Conservation (phyloP, 1,284 basidiomycete species). For the Mycena sp. region DNA sequence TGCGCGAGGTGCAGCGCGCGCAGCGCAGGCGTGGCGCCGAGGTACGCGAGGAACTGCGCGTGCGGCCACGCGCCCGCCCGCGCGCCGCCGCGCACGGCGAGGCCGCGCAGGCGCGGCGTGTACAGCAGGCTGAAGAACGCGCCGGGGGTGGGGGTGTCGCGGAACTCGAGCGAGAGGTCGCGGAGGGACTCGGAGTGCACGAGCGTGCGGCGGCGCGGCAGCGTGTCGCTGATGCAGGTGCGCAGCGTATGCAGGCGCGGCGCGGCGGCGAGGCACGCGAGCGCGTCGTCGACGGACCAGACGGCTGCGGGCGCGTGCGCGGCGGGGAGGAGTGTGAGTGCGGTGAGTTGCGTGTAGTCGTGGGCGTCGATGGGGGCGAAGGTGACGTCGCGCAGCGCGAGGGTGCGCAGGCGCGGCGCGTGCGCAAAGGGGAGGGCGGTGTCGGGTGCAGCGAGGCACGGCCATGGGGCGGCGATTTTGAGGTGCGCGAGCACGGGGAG, state of each 20-base stretch:
- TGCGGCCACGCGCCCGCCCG: constrained; percentile 22
- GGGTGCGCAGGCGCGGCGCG: constrained; percentile 8
- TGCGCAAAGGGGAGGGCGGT: neutral
- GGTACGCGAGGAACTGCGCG: constrained; percentile 25
- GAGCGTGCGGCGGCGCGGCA: constrained; percentile 12
- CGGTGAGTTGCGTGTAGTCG: constrained; percentile 24
- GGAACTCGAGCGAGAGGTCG: constrained; percentile 25
- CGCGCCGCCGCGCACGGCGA: constrained; percentile 16
- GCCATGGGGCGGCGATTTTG: constrained; percentile 19
- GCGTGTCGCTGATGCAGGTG: constrained; percentile 18
- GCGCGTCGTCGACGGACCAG: constrained; percentile 25
- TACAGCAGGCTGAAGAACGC: constrained; percentile 29
- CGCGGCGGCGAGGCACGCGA: constrained; percentile 17
- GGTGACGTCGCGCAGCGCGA: neutral
- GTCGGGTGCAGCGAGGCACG: neutral
- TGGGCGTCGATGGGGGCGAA: neutral
- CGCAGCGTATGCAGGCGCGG: constrained; percentile 15
- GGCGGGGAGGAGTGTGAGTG: constrained; percentile 23
- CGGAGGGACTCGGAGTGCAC: constrained; percentile 11
- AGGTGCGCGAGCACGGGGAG: constrained; percentile 23
- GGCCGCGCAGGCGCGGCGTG: constrained; percentile 21
- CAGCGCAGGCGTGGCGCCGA: constrained; percentile 16
- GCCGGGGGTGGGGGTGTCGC: constrained; percentile 12
- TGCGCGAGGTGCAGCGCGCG: constrained; percentile 18
- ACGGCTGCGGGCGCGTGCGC: neutral